Base-by-base conservation (phyloP, 352 stramenopile species). In the Globisporangium parvum region DNA sequence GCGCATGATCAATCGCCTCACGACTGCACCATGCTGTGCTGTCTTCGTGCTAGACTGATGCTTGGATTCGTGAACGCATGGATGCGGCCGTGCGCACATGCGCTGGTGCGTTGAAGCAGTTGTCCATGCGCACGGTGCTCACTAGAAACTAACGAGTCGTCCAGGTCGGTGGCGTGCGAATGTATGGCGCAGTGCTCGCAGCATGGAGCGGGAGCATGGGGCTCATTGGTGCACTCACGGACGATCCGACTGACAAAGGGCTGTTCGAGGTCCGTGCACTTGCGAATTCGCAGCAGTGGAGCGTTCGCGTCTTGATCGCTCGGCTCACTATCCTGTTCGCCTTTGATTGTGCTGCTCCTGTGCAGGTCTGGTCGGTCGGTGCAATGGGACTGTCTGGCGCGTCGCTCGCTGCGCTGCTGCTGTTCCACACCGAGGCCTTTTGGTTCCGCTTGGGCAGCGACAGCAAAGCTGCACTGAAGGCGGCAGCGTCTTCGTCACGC, bases 361-460 rank as follows among this genome's bases (percentile, higher is more conserved):
- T 1, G 20, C 51, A 87, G 76, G 59, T 69, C 18, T 89, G 78
- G 78, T 83, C 68, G 3, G 53, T 89, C 2, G 78, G 76, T 6
- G 62, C 58, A n/a, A 77, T 87, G 51, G 72, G 65, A 1, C 63
- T 88, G 20, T 73, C 70, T 1, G 51, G 66, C 3, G 55, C 74
- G 28, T 68, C 70, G 1, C 50, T 74, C 23, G 71, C 68, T 1
- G 57, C 62, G 20, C 51, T 88, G 12, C 46, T 82, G 47, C 58
- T 87, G 6, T 73, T 77, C 40, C 65, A 83, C 54, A 72, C 57
- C 0, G 73, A 87, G 42, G 60, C 81, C 6, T 83, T 85, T 56
- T 85, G 76, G 78, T 67, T 69, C 24, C 67, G 56, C 3, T 44
- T 84, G 31, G 62, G 35, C 11, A 10, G 39, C 18, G 18, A n/a